Percentiles rank a stretch among this genome's conserved stretches.
phyloP scores from a whole-genome alignment of 257 asterid species.

The Buddleja alternifolia region DNA sequence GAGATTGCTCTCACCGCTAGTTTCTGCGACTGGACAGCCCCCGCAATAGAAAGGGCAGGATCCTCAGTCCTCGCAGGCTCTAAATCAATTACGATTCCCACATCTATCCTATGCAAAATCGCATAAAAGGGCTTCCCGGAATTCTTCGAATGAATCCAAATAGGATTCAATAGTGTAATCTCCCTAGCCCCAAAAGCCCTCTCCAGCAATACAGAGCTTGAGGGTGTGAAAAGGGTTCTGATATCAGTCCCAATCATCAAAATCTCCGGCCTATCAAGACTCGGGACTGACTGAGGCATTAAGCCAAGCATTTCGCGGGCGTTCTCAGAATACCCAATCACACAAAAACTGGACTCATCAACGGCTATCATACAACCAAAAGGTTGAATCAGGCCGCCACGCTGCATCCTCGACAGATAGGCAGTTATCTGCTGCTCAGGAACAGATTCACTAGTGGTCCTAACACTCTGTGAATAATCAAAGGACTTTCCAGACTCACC shows the following conservation, averaged over 20 bases:
- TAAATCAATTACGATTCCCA: conserved; percentile 58
- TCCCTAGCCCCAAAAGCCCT: conserved; percentile 55
- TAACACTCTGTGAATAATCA: conserved; percentile 50
- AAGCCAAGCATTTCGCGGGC: conserved; percentile 55
- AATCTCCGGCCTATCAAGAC: conserved; percentile 35
- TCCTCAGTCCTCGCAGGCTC: conserved; percentile 68
- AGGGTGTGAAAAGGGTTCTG: conserved; percentile 52
- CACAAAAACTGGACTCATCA: conserved; percentile 40
- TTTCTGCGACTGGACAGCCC: conserved; percentile 66
- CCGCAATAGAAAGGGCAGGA: conserved; percentile 61
- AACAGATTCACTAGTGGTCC: conserved; percentile 40
- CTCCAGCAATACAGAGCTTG: conserved; percentile 50
- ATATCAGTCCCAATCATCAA: conserved; percentile 53
- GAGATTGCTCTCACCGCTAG: conserved; percentile 63
- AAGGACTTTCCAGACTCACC: conserved; percentile 48
- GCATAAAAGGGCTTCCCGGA: conserved; percentile 61
- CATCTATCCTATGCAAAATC: conserved; percentile 59
- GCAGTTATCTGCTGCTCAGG: conserved; percentile 61
- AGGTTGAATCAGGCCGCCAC: conserved; percentile 60
- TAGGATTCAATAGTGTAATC: conserved; percentile 53
- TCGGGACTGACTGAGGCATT: conserved; percentile 53
- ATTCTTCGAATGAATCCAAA: conserved; percentile 54
- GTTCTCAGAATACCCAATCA: conserved; percentile 54
- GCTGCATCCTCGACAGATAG: conserved; percentile 54
- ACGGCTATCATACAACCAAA: conserved; percentile 58